Base-by-base conservation (phyloP, 2,329 filamentous ascomycete species). In the Botrytis deweyae region DNA sequence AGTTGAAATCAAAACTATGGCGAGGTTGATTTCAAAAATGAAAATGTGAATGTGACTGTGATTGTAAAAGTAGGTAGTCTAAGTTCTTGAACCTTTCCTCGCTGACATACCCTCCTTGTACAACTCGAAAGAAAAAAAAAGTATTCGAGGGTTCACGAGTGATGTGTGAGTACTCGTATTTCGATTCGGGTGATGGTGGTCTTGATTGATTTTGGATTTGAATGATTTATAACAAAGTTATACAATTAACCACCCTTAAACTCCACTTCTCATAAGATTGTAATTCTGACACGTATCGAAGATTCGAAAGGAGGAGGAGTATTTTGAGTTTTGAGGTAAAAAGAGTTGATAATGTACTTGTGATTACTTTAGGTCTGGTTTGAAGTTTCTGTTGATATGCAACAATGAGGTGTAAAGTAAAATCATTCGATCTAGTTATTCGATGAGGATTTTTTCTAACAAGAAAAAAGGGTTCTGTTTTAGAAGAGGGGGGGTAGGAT, bases 111-210 rank as follows among this genome's bases (percentile, higher is more conserved):
- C 38, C 25, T n/a, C 2, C 44, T 25, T 67, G 33, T 52, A 38
- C 33, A 36, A 14, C 20, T 49, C 61, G 16, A 42, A 14, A 36
- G 16, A 10, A 33, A 20, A 40, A 63, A 9, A 46, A 63, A 9
- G 29, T 40, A 64, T 65, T 65, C 29, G 18, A 22, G 29, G 62
- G n/a, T 66, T 66, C 63, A 66, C 25, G 36, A n/a, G 44, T 29
- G 46, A 29, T 52, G 33, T 67, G 33, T 67, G 64, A 67, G 46
- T 55, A 52, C 46, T 55, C 65, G 46, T 67, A 52, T 55, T 18
- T 52, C 36, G 25, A 16, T 67, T 55, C 52, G n/a, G n/a, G 14
- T 29, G 52, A 58, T 29, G 14, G 14, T 58, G 65, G 22, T 40
- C 46, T 67, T 33, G 25, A 55, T 40, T 3, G 10, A 64, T 20